phyloP scores from a whole-genome alignment of 2,329 filamentous ascomycete genomes.

The Microdochium trichocladiopsis region DNA sequence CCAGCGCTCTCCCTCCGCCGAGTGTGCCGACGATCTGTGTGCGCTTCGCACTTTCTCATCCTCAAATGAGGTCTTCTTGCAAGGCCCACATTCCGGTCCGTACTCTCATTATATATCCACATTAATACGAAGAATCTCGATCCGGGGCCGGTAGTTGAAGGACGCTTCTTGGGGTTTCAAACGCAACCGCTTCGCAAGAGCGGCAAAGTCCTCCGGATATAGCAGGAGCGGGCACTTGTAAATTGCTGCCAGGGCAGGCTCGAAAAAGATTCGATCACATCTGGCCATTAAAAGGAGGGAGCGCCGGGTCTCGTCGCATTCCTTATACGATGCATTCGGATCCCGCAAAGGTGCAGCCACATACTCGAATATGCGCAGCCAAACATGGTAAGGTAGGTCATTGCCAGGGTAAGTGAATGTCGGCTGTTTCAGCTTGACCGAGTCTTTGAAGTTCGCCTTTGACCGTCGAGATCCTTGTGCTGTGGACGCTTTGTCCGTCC shows the following conservation, averaged over 20 bases:
- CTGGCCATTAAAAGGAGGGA: conserved; percentile 54
- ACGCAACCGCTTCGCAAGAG: conserved; percentile 40
- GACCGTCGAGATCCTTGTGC: background rate
- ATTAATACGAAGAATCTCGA: conserved; percentile 64
- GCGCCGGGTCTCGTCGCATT: conserved; percentile 28
- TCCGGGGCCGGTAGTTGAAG: conserved; percentile 63
- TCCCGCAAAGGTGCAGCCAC: conserved; percentile 53
- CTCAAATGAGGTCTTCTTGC: too few species aligned
- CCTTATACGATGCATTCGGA: conserved; percentile 29
- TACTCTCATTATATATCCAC: too few species aligned
- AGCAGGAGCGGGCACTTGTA: conserved; percentile 63
- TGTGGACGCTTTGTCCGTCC: background rate
- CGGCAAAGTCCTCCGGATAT: conserved; percentile 34
- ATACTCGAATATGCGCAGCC: conserved; percentile 62
- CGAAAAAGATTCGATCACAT: conserved; percentile 58
- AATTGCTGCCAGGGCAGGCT: conserved; percentile 66
- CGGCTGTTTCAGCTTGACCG: conserved; percentile 5
- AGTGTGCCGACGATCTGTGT: too few species aligned
- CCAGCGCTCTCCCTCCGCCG: too few species aligned
- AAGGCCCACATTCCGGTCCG: too few species aligned
- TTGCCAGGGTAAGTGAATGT: conserved; percentile 49
- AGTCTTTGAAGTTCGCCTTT: background rate
- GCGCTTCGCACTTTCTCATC: too few species aligned
- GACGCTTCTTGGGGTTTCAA: conserved; percentile 35
- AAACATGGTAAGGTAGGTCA: conserved; percentile 57